Evolutionary conservation across 768 basidiomycete species (phyloP).

Genomic region (Tylopilus sp.): DNA sequence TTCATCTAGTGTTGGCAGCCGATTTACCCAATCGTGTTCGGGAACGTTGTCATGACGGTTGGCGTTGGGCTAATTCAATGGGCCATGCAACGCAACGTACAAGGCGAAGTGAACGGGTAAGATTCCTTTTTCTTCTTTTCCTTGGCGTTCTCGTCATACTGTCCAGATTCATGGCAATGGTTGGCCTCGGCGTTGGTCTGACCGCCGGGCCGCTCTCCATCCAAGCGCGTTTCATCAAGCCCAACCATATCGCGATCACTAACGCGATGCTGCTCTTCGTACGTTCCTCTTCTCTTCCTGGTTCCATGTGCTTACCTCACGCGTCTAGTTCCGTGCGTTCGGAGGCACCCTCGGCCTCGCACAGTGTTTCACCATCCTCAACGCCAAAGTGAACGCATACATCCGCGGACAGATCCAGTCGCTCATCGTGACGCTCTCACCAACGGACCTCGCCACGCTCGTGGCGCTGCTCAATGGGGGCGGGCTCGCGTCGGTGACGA

Average conservation of each 20-base stretch:
- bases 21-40: slow-evolving; percentile 39
- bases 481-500: slow-evolving; percentile 34
- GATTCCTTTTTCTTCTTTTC: neutral
- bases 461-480: slow-evolving; percentile 19
- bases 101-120: slow-evolving; percentile 36
- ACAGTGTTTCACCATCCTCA: slow-evolving; percentile 48
- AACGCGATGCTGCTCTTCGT: slow-evolving; percentile 46
- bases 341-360: slow-evolving; percentile 56
- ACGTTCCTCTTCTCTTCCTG: slow-evolving; percentile 21
- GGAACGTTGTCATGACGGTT: slow-evolving; percentile 36
- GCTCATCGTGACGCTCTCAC: slow-evolving; percentile 27
- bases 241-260: slow-evolving; percentile 40
- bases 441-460: slow-evolving; percentile 28
- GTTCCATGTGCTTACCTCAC: neutral
- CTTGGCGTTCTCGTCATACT: neutral
- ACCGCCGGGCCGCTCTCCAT: slow-evolving; percentile 36
- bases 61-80: slow-evolving; percentile 41
- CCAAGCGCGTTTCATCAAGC: slow-evolving; percentile 45
- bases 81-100: slow-evolving; percentile 38
- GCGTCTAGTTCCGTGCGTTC: slow-evolving; percentile 40
- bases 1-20: slow-evolving; percentile 30
- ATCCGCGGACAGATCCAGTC: slow-evolving; percentile 24
- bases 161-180: slow-evolving; percentile 42
- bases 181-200: slow-evolving; percentile 44
- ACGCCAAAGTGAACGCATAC: slow-evolving; percentile 37